Evolutionary conservation across 169 alveolate species (phyloP).

Genomic region (Cardiosporidium cionae): DNA sequence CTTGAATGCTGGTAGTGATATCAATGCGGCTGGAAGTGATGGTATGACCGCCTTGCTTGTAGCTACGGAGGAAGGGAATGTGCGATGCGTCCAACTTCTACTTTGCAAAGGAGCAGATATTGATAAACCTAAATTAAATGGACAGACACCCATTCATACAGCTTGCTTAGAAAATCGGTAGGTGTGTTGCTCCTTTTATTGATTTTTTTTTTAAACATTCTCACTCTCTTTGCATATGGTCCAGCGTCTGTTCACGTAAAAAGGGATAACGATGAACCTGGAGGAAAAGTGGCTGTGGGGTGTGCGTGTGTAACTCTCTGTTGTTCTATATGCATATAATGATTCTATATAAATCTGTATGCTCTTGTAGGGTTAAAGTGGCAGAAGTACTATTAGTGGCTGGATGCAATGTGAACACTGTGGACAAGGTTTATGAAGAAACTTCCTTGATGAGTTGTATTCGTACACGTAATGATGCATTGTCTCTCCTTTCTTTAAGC

Average conservation of each 20-base stretch:
- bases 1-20: slow-evolving; percentile 19
- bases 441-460: slow-evolving; percentile 70
- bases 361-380: too few species aligned
- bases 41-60: slow-evolving; percentile 57
- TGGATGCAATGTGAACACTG: slow-evolving; percentile 50
- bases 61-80: slow-evolving; percentile 65
- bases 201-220: too few species aligned
- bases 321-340: too few species aligned
- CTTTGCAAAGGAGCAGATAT: slow-evolving; percentile 32
- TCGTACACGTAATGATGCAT: slow-evolving; percentile 59
- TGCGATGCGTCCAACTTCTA: slow-evolving; percentile 44
- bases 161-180: slow-evolving; percentile 38
- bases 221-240: too few species aligned
- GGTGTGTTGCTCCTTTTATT: too few species aligned
- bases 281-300: too few species aligned
- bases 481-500: slow-evolving; percentile 52
- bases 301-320: too few species aligned
- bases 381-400: too few species aligned
- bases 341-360: too few species aligned
- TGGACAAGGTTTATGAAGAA: slow-evolving; percentile 60
- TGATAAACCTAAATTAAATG: slow-evolving; percentile 16
- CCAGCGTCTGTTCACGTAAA: too few species aligned
- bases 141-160: slow-evolving; percentile 30
- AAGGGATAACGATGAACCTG: too few species aligned
- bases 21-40: slow-evolving; percentile 14